Evolutionary conservation across 352 stramenopile species (phyloP).

Genomic region (Phytophthora megakarya): DNA sequence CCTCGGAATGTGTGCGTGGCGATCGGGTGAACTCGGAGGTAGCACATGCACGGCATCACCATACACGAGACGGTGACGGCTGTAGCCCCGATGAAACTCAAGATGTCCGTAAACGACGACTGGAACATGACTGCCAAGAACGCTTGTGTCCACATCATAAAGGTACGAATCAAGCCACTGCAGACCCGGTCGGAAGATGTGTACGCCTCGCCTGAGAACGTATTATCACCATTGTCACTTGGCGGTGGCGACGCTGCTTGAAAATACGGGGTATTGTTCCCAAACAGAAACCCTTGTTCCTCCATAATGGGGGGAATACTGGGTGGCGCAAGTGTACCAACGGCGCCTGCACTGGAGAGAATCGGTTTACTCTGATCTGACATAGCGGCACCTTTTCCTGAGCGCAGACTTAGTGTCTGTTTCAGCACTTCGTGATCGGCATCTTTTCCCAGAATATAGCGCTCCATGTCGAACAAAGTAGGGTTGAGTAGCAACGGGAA

Average conservation of each 20-base stretch:
- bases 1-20: conserved; percentile 49
- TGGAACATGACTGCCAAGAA: conserved; percentile 71
- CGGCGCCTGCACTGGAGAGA: conserved; percentile 24
- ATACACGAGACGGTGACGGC: conserved; percentile 72
- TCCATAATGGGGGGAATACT: conserved; percentile 42
- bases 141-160: conserved; percentile 50
- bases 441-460: conserved; percentile 64
- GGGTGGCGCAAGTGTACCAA: background rate
- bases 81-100: conserved; percentile 71
- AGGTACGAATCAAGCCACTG: conserved; percentile 54
- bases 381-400: conserved; percentile 28
- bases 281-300: conserved; percentile 56
- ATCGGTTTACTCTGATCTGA: conserved; percentile 45
- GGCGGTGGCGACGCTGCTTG: conserved; percentile 36
- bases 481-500: conserved; percentile 69
- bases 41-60: conserved; percentile 81
- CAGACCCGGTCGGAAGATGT: conserved; percentile 51
- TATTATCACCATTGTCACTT: conserved; percentile 11
- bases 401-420: conserved; percentile 44
- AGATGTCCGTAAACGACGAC: conserved; percentile 70
- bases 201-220: conserved; percentile 28
- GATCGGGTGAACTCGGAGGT: conserved; percentile 70
- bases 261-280: conserved; percentile 49
- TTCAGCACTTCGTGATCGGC: conserved; percentile 59
- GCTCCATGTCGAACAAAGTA: conserved; percentile 71